Evolutionary conservation across 2,329 filamentous ascomycete genomes (phyloP).

Genomic region (Zelopaecilomyces penicillatus): DNA sequence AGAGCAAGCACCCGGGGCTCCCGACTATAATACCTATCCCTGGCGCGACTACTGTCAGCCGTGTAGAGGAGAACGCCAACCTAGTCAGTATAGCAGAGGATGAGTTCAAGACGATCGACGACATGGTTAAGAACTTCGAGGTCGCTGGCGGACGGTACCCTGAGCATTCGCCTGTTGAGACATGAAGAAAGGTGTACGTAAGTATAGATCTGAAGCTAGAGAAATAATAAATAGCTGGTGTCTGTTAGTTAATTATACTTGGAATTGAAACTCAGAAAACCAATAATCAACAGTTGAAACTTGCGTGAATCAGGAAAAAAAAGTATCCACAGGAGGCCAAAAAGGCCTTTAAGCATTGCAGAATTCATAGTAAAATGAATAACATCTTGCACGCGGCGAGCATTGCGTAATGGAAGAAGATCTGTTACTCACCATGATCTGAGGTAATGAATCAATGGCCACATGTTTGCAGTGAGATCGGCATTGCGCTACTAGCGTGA

Average conservation of each 20-base stretch:
- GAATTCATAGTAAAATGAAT: constrained; percentile 37
- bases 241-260: not conserved
- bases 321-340: constrained; percentile 23
- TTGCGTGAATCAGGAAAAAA: constrained; percentile 6
- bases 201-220: not conserved
- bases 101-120: constrained; percentile 42
- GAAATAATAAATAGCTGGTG: not conserved
- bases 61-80: constrained; percentile 53
- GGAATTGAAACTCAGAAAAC: not conserved
- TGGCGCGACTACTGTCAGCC: constrained; percentile 47
- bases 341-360: constrained; percentile 37
- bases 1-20: constrained; percentile 43
- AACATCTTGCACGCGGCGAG: constrained; percentile 21
- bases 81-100: constrained; percentile 38
- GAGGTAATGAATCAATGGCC: too few relatives aligned
- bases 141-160: constrained; percentile 42
- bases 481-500: too few relatives aligned
- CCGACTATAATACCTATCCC: constrained; percentile 58
- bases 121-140: constrained; percentile 39
- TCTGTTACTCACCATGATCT: not conserved
- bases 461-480: too few relatives aligned
- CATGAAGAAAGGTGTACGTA: constrained; percentile 9
- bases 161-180: constrained; percentile 25
- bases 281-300: constrained; percentile 6
- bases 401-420: constrained; percentile 3